These are phyloP conservation scores for Colletotrichum camelliae DNA, from an alignment of 2,329 filamentous ascomycete species.

Conservation along the genomic window DNA sequence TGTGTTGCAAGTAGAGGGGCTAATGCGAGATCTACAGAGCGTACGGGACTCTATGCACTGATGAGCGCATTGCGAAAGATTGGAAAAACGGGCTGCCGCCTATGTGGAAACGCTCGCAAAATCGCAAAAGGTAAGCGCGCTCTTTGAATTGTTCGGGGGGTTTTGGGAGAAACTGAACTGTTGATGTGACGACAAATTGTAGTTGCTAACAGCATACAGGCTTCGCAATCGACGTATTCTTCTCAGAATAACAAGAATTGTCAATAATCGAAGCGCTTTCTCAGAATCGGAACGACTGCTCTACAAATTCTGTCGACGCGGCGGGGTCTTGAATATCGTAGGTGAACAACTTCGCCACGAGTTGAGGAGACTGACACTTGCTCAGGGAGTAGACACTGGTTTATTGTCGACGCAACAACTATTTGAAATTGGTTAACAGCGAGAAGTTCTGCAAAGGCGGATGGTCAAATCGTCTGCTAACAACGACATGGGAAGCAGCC, in stretches of 20 bases:
- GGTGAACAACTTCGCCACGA: background rate
- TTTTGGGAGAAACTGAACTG: accelerated
- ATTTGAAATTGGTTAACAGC: background rate
- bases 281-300: background rate
- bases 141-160: background rate
- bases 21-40: background rate
- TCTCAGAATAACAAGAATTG: background rate
- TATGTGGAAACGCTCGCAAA: background rate
- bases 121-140: background rate
- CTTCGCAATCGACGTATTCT: background rate
- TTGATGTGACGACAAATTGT: background rate
- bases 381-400: too few relatives aligned
- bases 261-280: accelerated
- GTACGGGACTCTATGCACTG: background rate
- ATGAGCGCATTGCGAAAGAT: background rate
- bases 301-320: background rate
- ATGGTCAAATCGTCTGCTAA: background rate
- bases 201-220: background rate
- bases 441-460: too few relatives aligned
- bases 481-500: accelerated
- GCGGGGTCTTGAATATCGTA: accelerated
- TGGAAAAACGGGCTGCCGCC: background rate
- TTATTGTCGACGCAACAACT: background rate
- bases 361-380: background rate
- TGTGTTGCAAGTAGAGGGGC: background rate